Evolutionary conservation across 768 basidiomycete genomes (phyloP).

Genomic region (Amanita phalloides): DNA sequence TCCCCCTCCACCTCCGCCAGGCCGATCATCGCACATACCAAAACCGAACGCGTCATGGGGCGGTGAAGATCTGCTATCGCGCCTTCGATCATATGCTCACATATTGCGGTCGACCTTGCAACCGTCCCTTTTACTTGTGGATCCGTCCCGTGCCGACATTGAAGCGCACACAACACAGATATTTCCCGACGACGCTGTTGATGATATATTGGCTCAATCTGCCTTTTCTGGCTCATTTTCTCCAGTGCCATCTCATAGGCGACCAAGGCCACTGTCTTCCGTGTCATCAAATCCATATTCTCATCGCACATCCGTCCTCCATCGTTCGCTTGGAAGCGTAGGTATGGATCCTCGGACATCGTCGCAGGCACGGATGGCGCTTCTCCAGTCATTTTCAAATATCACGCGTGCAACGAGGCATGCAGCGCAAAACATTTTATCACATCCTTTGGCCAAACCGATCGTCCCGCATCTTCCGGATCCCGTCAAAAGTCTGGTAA

Average conservation of each 20-base stretch:
- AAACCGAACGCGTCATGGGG: slow-evolving; percentile 59
- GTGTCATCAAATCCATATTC: slow-evolving; percentile 44
- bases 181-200: slow-evolving; percentile 80
- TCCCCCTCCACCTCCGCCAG: slow-evolving; percentile 54
- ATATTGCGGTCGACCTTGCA: slow-evolving; percentile 82
- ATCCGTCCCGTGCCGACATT: slow-evolving; percentile 87
- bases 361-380: slow-evolving; percentile 67
- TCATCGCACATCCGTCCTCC: slow-evolving; percentile 64
- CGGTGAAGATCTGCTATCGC: slow-evolving; percentile 75
- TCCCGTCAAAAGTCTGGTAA: slow-evolving; percentile 83
- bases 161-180: slow-evolving; percentile 81
- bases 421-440: slow-evolving; percentile 90
- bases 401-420: slow-evolving; percentile 89
- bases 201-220: slow-evolving; percentile 75
- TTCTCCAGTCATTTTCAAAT: slow-evolving; percentile 90
- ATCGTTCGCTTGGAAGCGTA: slow-evolving; percentile 61
- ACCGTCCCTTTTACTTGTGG: slow-evolving; percentile 78
- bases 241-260: slow-evolving; percentile 74
- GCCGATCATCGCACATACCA: slow-evolving; percentile 30
- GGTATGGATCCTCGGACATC: slow-evolving; percentile 38
- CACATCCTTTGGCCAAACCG: slow-evolving; percentile 92
- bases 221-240: slow-evolving; percentile 70
- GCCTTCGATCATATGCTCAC: slow-evolving; percentile 67
- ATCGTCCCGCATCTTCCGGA: slow-evolving; percentile 95
- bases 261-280: slow-evolving; percentile 54